phyloP scores from a whole-genome alignment of 1,284 basidiomycete genomes.

The Pyrrhoderma lamaoense region DNA sequence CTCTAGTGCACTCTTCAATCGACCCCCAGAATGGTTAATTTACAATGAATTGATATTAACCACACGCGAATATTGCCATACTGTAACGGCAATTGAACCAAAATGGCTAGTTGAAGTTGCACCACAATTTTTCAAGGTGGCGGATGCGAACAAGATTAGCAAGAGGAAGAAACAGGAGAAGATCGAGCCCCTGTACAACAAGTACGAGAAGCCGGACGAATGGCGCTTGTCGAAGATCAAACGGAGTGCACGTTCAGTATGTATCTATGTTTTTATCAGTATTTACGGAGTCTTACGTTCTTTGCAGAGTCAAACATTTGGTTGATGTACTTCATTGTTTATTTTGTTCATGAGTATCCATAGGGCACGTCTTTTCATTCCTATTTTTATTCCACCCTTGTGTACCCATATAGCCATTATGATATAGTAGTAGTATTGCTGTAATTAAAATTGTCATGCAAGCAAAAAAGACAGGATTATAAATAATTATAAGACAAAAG shows the following conservation, averaged over 20 bases:
- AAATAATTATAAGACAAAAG: neutral
- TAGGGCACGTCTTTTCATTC: too few species aligned
- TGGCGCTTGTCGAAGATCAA: conserved; percentile 87
- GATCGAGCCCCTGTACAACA: conserved; percentile 89
- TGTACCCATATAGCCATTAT: too few species aligned
- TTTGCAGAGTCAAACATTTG: conserved; percentile 71
- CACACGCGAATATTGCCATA: conserved; percentile 90
- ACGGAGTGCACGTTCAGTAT: conserved; percentile 74
- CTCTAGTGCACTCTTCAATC: conserved; percentile 94
- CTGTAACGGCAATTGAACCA: conserved; percentile 93
- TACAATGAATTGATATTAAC: conserved; percentile 74
- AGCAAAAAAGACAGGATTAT: neutral
- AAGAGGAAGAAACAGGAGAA: conserved; percentile 97
- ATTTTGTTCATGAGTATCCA: neutral
- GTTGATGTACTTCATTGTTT: conserved; percentile 32
- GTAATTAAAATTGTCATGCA: neutral
- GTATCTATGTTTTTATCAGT: conserved; percentile 25
- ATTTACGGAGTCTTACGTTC: conserved; percentile 18
- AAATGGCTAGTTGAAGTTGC: conserved; percentile 99
- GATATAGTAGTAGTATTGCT: too few species aligned
- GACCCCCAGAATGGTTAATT: conserved; percentile 75
- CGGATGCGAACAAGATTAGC: conserved; percentile 92
- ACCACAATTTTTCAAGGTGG: conserved; percentile 96
- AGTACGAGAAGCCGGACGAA: conserved; percentile 86
- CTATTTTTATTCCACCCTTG: too few species aligned